Base-by-base conservation (phyloP, 1,284 basidiomycete species). In the Anthracocystis panici-leucophaei region DNA sequence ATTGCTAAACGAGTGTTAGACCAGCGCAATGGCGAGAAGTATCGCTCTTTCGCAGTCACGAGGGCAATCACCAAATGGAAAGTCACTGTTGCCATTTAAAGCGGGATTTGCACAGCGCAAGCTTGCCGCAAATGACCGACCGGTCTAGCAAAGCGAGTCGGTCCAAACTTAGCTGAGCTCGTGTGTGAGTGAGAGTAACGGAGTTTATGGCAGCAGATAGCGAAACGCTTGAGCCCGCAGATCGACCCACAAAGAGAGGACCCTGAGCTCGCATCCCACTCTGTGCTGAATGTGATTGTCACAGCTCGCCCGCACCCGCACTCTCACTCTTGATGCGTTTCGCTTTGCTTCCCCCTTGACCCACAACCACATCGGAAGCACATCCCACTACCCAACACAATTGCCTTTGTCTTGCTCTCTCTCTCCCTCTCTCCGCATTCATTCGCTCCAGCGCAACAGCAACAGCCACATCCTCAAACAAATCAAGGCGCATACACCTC, bases 121-220 rank as follows among this genome's bases (percentile, higher is more conserved):
- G 16, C 27, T 25, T 48, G 27, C 46, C 46, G n/a, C 27, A 49
- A 49, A 21, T 48, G 46, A n/a, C n/a, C n/a, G n/a, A 48, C 46
- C 46, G 46, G 46, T 33, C 33, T 33, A 33, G 35, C 35, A 38
- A 14, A 2, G 10, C 11, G 12, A 33, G 35, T 16, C 12, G 14
- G 35, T 38, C 14, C 31, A 33, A 33, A 33, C 12, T 16, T 14
- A 14, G 35, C 41, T 42, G 41, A 42, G 41, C 41, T 42, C 18
- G 41, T 20, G 10, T 27, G n/a, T 9, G 35, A 38, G 35, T 6
- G 27, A 27, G 27, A 38, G 16, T 33, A 8, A 33, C 27, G 27
- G 48, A 31, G n/a, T 49, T 29, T n/a, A 27, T 49, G 29, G 27
- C 29, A 10, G n/a, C 48, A 20, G 48, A 49, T 33, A 49, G 31